phyloP scores from a whole-genome alignment of 805 yeast genomes.

The Blastobotrys parvus region DNA sequence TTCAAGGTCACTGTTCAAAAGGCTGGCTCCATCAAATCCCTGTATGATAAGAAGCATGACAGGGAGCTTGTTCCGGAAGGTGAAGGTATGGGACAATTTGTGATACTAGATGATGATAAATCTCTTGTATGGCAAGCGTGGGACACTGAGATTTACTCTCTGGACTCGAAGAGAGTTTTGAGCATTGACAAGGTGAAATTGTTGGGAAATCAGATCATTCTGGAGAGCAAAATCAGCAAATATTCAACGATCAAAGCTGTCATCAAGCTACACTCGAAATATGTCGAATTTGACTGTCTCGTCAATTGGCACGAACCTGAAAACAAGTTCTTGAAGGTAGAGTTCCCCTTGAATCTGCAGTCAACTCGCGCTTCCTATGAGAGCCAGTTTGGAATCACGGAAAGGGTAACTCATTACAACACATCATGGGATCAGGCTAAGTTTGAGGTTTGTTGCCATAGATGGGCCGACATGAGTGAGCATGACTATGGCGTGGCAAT shows the following conservation, averaged over 20 bases:
- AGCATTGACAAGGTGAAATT: too few species aligned
- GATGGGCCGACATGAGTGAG: constrained; percentile 73
- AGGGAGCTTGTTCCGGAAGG: too few species aligned
- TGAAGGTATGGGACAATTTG: constrained; percentile 47
- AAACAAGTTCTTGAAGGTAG: constrained; percentile 66
- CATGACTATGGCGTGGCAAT: constrained; percentile 67
- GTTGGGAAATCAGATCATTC: constrained; percentile 37
- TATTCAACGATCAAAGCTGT: constrained; percentile 47
- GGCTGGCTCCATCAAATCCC: constrained; percentile 50
- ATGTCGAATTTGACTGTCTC: constrained; percentile 37
- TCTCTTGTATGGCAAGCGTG: constrained; percentile 77
- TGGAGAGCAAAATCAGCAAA: constrained; percentile 45
- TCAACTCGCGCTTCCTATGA: constrained; percentile 67
- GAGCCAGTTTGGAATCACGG: constrained; percentile 76
- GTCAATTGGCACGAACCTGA: constrained; percentile 63
- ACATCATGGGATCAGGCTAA: constrained; percentile 83
- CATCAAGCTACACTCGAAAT: constrained; percentile 50
- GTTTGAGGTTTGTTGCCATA: constrained; percentile 79
- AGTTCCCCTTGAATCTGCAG: constrained; percentile 68
- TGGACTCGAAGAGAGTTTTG: constrained; percentile 57
- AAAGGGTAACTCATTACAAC: constrained; percentile 75
- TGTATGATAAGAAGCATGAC: constrained; percentile 70
- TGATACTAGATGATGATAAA: constrained; percentile 56
- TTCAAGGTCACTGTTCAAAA: constrained; percentile 51
- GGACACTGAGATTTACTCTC: constrained; percentile 76